These are phyloP conservation scores for Colletotrichum tofieldiae DNA, from an alignment of 2,329 filamentous ascomycete genomes.

Conservation along the genomic window DNA sequence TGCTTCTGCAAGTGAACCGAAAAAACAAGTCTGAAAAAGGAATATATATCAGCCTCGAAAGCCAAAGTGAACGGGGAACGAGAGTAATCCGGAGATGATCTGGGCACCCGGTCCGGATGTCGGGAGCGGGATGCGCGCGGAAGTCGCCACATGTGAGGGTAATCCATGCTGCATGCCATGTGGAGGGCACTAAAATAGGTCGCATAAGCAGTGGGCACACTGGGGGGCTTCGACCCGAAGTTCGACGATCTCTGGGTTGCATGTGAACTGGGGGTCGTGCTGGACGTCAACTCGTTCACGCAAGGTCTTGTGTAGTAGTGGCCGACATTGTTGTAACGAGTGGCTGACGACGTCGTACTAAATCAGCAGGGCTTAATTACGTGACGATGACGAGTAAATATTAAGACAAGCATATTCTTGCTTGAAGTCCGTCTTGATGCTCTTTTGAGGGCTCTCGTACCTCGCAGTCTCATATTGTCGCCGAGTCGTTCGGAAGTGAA, in stretches of 20 bases:
- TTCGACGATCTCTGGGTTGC: not conserved
- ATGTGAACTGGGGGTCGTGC: not conserved
- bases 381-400: too few species aligned
- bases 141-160: conserved; percentile 13
- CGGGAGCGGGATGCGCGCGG: conserved; percentile 18
- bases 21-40: not conserved
- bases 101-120: conserved; percentile 18
- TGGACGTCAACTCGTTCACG: not conserved
- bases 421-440: too few species aligned
- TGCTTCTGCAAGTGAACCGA: not conserved
- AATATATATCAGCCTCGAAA: not conserved
- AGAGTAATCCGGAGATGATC: not conserved
- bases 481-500: not conserved
- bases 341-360: too few species aligned
- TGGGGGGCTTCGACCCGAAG: not conserved
- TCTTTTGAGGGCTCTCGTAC: not conserved
- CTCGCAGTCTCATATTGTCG: not conserved
- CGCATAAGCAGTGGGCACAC: not conserved
- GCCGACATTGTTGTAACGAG: too few species aligned
- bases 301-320: too few species aligned
- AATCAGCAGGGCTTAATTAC: too few species aligned
- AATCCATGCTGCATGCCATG: not conserved
- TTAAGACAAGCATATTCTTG: too few species aligned
- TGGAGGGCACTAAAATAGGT: conserved; percentile 17
- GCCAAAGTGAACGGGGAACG: not conserved